Evolutionary conservation across 352 stramenopile genomes (phyloP).

Genomic region (Globisporangium iwayamae): DNA sequence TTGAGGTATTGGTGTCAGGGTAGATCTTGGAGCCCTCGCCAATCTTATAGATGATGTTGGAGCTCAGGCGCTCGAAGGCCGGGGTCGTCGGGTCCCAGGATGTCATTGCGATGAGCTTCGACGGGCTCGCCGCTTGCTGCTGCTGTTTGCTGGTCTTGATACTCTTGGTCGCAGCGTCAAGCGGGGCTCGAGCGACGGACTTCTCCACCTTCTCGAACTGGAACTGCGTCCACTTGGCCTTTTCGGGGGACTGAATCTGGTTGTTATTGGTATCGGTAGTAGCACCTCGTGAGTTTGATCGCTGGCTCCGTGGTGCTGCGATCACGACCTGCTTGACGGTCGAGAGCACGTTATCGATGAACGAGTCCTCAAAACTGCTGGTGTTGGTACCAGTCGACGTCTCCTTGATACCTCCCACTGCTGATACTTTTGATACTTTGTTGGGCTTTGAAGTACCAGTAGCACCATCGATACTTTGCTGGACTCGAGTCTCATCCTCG

Average conservation of each 20-base stretch:
- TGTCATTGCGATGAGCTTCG: conserved; percentile 33
- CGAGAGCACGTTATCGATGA: conserved; percentile 82
- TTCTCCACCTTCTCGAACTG: conserved; percentile 30
- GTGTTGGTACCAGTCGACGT: neutral
- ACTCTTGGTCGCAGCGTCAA: neutral
- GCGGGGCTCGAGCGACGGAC: conserved; percentile 2
- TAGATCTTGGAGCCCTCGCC: conserved; percentile 87
- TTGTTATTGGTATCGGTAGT: conserved; percentile 20
- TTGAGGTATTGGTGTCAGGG: conserved; percentile 26
- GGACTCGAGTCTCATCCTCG: neutral
- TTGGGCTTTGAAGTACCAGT: neutral
- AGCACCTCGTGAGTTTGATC: conserved; percentile 6
- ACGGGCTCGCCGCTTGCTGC: conserved; percentile 8
- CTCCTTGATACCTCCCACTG: neutral
- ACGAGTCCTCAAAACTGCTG: conserved; percentile 80
- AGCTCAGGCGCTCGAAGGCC: conserved; percentile 85
- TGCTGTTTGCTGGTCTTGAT: neutral
- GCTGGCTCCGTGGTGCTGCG: neutral
- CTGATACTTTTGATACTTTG: neutral
- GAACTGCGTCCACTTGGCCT: conserved; percentile 39
- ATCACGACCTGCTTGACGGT: conserved; percentile 49
- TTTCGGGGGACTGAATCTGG: conserved; percentile 29
- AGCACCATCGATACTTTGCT: neutral
- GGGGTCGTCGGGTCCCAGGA: conserved; percentile 72
- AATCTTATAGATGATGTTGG: conserved; percentile 82